Conservation (phyloP, 2,329 filamentous ascomycete species). For the Botrytis galanthina region DNA sequence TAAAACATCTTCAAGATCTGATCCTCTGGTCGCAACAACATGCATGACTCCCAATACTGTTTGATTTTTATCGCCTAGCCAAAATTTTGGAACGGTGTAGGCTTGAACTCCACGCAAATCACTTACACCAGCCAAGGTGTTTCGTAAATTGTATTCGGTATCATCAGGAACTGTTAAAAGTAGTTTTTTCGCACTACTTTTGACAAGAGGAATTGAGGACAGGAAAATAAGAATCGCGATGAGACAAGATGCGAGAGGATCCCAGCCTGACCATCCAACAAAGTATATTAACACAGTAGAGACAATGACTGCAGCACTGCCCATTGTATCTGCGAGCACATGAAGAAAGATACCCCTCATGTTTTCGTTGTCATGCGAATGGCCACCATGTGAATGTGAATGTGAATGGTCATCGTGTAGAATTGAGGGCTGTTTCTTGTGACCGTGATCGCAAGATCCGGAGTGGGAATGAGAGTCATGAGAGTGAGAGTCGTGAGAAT, state of each 20-base stretch:
- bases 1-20: constrained; percentile 79
- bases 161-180: constrained; percentile 82
- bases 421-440: constrained; percentile 23
- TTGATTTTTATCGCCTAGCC: constrained; percentile 71
- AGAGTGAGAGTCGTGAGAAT: constrained; percentile 36
- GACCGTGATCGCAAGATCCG: constrained; percentile 32
- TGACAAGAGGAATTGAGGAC: constrained; percentile 86
- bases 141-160: constrained; percentile 83
- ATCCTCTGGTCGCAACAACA: constrained; percentile 69
- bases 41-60: constrained; percentile 82
- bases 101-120: constrained; percentile 79
- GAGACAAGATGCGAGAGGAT: constrained; percentile 88
- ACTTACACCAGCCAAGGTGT: constrained; percentile 78
- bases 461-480: constrained; percentile 28
- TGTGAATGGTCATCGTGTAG: constrained; percentile 41
- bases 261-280: constrained; percentile 89
- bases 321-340: constrained; percentile 89
- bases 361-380: constrained; percentile 83
- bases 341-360: constrained; percentile 98
- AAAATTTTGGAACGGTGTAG: constrained; percentile 87
- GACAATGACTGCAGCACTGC: constrained; percentile 89
- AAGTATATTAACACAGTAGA: constrained; percentile 86
- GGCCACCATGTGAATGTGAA: constrained; percentile 26
- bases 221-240: constrained; percentile 91
- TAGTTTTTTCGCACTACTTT: constrained; percentile 76